A percentile compares a stretch with the other conserved stretches of the same genome.
These are phyloP conservation scores for Phytopythium delawarense DNA, from an alignment of 352 stramenopile genomes.

Conservation along the genomic window DNA sequence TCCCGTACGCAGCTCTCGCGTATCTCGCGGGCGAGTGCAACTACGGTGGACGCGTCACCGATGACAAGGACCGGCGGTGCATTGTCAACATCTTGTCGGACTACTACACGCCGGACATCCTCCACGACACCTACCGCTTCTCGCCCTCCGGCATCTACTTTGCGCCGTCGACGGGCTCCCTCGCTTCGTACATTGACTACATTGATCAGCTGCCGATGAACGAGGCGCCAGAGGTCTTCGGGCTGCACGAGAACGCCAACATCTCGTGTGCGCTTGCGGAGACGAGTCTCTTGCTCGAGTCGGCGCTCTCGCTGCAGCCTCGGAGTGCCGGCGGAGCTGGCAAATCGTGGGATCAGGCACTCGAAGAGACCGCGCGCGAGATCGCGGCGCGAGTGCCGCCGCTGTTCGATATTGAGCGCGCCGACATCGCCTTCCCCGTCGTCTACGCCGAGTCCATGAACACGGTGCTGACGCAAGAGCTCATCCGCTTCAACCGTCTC, in stretches of 20 bases:
- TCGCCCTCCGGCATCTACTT: conserved; percentile 83
- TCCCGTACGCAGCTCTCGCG: conserved; percentile 89
- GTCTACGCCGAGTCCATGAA: conserved; percentile 88
- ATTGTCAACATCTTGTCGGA: conserved; percentile 84
- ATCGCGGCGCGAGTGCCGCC: conserved; percentile 70
- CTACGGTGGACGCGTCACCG: conserved; percentile 93
- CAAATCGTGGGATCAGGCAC: conserved; percentile 88
- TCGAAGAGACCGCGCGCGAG: conserved; percentile 86
- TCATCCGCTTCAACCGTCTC: conserved; percentile 90
- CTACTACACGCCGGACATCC: conserved; percentile 79
- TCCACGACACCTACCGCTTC: conserved; percentile 76
- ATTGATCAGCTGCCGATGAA: conserved; percentile 83
- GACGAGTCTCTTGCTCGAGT: conserved; percentile 85
- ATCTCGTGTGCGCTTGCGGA: conserved; percentile 88
- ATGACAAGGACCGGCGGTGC: conserved; percentile 91
- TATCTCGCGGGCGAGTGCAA: conserved; percentile 94
- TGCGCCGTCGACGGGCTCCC: conserved; percentile 34
- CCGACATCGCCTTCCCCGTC: conserved; percentile 81
- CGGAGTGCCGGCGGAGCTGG: conserved; percentile 55
- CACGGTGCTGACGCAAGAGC: conserved; percentile 87
- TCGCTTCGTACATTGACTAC: conserved; percentile 67
- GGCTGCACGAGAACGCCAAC: conserved; percentile 84
- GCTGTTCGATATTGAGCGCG: conserved; percentile 90
- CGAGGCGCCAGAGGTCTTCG: conserved; percentile 84
- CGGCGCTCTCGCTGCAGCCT: conserved; percentile 87